Evolutionary conservation across 805 yeast genomes (phyloP), one percentile per base, ranked within the genome.

Genomic region (Blastobotrys terrestris): DNA sequence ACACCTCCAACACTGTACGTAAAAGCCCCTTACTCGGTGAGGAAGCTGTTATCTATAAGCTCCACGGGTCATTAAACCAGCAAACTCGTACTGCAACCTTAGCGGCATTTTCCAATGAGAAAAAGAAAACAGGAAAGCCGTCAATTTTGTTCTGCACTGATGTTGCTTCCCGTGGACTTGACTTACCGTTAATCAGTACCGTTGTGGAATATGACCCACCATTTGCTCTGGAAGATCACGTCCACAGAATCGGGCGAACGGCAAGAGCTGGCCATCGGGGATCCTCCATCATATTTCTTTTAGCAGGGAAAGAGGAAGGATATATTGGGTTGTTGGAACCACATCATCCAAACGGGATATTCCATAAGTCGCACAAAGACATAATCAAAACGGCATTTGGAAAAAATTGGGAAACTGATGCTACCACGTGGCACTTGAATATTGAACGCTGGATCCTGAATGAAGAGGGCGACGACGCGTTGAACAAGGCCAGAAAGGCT

Each of bases 111-210:
- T 22, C 66, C 1, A 51, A 54, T 20, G 51, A 55, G 39, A 55
- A 72, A 3, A 55, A 55, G 14, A 54, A 42, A 52, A 54, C 46
- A 19, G 45, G 43, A n/a, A 76, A 76, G 53, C 83, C 83, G 61
- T 76, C 84, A 1, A 76, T 94, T 18, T 74, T 94, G 62, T 80
- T 94, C 60, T 92, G 98, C 75, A 94, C 99, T 0, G 99, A 94
- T 76, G 98, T 94, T 56, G 99, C 97, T 0, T 84, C 98, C 35
- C 82, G 99, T 72, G 99, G 99, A 57, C 76, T 94, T 57, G 99
- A 94, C 74, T 72, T 94, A 53, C 96, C 97, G 1, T 77, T 81
- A 49, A 88, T 94, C 54, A 80, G 94, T 45, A 80, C 84, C 47
- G 96, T 94, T 31, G 76, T 94, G 16, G 99, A 94, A 67, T 85